Percentiles rank a stretch among this genome's conserved stretches.
These are phyloP conservation scores for Gardenia jasminoides DNA, from an alignment of 257 asterid genomes.

Conservation along the genomic window DNA sequence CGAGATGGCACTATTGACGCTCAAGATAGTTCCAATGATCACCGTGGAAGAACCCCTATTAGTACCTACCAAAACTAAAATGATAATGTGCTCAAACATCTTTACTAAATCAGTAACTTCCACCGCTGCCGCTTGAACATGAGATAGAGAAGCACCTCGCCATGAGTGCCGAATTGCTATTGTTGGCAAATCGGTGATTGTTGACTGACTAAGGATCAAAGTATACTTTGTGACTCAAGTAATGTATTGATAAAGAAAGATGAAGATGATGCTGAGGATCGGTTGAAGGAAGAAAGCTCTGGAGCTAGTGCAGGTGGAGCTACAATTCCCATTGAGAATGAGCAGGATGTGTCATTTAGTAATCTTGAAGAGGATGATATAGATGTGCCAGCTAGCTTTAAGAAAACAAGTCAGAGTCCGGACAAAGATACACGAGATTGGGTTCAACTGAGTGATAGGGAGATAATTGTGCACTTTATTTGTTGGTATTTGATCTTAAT, in stretches of 20 bases:
- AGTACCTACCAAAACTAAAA: conserved; percentile 34
- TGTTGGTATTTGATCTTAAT: too few relatives aligned
- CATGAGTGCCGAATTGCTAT: conserved; percentile 35
- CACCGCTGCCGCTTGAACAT: conserved; percentile 22
- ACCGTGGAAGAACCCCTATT: conserved; percentile 48
- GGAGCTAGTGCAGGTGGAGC: conserved; percentile 44
- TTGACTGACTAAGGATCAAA: conserved; percentile 31
- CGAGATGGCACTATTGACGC: conserved; percentile 29
- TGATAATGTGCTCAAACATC: background rate
- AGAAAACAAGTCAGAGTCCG: conserved; percentile 51
- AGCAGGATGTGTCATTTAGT: conserved; percentile 94
- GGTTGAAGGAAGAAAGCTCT: conserved; percentile 81
- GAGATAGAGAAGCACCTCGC: conserved; percentile 40
- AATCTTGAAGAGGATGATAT: conserved; percentile 91
- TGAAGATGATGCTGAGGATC: conserved; percentile 85
- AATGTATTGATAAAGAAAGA: conserved; percentile 39
- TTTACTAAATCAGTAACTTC: conserved; percentile 24
- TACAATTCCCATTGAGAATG: conserved; percentile 55
- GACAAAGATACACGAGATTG: conserved; percentile 83
- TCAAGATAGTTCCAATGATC: conserved; percentile 33
- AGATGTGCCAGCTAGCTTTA: conserved; percentile 47
- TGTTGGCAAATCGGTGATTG: conserved; percentile 29
- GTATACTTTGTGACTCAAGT: conserved; percentile 23
- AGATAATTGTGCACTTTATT: too few relatives aligned
- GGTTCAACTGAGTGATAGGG: conserved; percentile 79